Evolutionary conservation across 257 asterid genomes (phyloP).

Genomic region (Solanum megistacrolobum): DNA sequence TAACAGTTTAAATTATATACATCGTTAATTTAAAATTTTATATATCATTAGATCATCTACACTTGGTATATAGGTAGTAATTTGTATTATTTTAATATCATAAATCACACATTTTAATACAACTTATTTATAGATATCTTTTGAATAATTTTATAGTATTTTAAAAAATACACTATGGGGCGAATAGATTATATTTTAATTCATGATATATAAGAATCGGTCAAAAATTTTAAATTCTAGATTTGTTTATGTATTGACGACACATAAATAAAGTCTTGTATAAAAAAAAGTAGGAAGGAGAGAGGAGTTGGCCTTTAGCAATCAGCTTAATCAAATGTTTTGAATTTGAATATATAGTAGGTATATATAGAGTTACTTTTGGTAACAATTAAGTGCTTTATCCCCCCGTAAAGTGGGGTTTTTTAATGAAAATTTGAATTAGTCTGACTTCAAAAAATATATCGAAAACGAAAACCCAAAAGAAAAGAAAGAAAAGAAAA

Average conservation of each 20-base stretch:
- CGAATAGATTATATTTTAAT: neutral
- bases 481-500: neutral
- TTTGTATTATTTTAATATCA: neutral
- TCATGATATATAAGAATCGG: neutral
- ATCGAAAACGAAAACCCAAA: no score
- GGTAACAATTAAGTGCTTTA: neutral
- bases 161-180: neutral
- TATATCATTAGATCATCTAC: neutral
- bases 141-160: neutral
- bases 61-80: neutral
- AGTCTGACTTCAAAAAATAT: no score
- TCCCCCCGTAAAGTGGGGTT: neutral
- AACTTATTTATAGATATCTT: neutral
- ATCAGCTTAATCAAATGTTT: neutral
- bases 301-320: neutral
- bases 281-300: no score
- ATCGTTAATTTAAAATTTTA: neutral
- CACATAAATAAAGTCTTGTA: neutral
- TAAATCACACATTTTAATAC: neutral
- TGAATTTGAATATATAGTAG: neutral
- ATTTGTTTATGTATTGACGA: neutral
- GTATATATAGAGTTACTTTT: neutral
- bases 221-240: neutral
- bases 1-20: neutral
- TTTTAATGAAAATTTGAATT: neutral